Conservation (phyloP, 2,329 filamentous ascomycete genomes). For the Pseudogymnoascus sp. region DNA sequence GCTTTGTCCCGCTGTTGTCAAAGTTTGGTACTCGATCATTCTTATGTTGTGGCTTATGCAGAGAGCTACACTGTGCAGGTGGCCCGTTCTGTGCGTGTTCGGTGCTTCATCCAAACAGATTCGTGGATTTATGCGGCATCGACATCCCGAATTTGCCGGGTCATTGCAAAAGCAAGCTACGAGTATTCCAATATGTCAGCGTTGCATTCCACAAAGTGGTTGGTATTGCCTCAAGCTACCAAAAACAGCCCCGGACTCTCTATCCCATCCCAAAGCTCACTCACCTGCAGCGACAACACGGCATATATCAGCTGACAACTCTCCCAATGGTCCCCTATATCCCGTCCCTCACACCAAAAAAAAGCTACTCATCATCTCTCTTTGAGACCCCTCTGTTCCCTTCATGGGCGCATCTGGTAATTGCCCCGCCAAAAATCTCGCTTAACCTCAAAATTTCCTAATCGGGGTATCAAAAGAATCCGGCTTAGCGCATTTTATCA, state of each 20-base stretch:
- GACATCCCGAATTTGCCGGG: neutral
- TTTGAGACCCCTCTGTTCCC: neutral
- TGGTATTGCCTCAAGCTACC: neutral
- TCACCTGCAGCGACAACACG: neutral
- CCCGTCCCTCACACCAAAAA: neutral
- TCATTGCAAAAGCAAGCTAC: neutral
- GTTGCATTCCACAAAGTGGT: neutral
- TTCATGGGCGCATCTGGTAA: neutral
- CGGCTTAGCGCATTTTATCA: neutral
- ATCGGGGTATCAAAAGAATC: constrained; percentile 11
- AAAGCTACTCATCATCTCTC: neutral
- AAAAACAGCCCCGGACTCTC: neutral
- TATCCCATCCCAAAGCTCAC: neutral
- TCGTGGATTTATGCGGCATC: neutral
- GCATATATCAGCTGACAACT: neutral
- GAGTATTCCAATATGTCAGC: neutral
- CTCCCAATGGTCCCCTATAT: neutral
- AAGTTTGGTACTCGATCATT: neutral
- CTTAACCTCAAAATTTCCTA: constrained; percentile 7
- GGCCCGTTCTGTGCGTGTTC: neutral
- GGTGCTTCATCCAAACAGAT: neutral
- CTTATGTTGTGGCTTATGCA: neutral
- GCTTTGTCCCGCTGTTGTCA: neutral
- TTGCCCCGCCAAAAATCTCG: neutral
- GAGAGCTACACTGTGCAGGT: neutral